A percentile compares a stretch with the other conserved stretches of the same genome.
phyloP scores from a whole-genome alignment of 2,329 filamentous ascomycete species.

The Alternaria burnsii region DNA sequence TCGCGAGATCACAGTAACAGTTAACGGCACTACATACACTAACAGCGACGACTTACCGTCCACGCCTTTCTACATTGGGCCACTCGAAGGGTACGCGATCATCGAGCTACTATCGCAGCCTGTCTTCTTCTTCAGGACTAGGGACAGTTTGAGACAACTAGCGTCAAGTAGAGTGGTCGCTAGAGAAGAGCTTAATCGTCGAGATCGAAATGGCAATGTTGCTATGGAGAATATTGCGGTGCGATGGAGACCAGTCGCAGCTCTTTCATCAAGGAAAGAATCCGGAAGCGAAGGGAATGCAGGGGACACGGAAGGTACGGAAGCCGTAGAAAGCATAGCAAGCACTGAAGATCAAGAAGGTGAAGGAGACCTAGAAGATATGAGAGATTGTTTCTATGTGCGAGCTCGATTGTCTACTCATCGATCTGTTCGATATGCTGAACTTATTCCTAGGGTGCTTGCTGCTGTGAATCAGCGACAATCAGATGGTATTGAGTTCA shows the following conservation, averaged over 20 bases:
- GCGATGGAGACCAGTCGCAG: not conserved
- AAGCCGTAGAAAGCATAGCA: not conserved
- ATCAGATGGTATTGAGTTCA: conserved; percentile 10
- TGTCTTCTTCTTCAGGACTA: conserved; percentile 31
- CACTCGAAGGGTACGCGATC: conserved; percentile 27
- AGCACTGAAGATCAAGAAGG: not conserved
- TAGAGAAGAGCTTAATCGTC: conserved; percentile 3
- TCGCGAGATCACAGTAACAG: conserved; percentile 12
- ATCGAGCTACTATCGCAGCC: conserved; percentile 32
- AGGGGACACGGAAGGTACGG: not conserved
- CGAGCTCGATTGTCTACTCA: not conserved
- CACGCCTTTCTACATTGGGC: conserved; percentile 24
- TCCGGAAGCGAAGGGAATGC: not conserved
- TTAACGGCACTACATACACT: conserved; percentile 27
- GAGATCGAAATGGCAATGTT: conserved; percentile 5
- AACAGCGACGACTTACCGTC: conserved; percentile 8
- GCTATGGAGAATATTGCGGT: not conserved
- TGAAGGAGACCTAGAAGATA: not conserved
- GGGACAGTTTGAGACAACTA: conserved; percentile 8
- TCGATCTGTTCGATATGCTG: not conserved
- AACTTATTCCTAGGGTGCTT: conserved; percentile 16
- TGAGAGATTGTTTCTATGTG: not conserved
- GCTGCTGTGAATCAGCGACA: conserved; percentile 18
- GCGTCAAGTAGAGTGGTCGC: not conserved
- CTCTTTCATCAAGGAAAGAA: not conserved